Percentiles rank a stretch among this genome's conserved stretches.
Conservation (phyloP, 2,329 filamentous ascomycete genomes). For the Trichoderma sp. region DNA sequence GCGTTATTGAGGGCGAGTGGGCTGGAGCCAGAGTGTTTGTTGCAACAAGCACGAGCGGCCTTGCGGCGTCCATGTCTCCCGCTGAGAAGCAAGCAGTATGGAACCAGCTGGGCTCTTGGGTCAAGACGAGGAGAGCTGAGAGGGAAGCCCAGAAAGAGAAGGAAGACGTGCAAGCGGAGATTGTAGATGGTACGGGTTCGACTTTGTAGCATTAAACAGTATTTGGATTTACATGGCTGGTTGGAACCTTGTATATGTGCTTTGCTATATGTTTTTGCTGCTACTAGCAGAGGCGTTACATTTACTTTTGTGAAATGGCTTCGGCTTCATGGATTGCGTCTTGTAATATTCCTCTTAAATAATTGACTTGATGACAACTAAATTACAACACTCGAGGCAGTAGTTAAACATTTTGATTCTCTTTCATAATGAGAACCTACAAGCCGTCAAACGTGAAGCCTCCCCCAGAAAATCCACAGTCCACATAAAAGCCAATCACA, state of each 20-base stretch:
- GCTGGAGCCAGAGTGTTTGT: conserved; percentile 80
- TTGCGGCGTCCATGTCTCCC: conserved; percentile 71
- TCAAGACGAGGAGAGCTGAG: conserved; percentile 50
- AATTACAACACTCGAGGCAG: not conserved
- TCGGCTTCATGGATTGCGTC: not conserved
- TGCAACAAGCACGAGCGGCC: conserved; percentile 84
- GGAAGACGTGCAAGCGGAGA: not conserved
- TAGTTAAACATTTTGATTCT: not conserved
- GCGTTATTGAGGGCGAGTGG: conserved; percentile 53
- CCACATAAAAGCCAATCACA: conserved; percentile 13
- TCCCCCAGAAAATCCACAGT: not conserved
- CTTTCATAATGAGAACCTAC: not conserved
- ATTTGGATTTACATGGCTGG: not conserved
- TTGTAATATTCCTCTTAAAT: not conserved
- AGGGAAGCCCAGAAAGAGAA: conserved; percentile 26
- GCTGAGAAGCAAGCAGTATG: conserved; percentile 84
- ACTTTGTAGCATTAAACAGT: not conserved
- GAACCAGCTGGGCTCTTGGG: conserved; percentile 82
- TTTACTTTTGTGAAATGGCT: not conserved
- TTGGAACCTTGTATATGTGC: not conserved
- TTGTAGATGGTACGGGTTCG: not conserved
- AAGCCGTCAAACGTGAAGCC: not conserved
- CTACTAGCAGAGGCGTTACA: not conserved
- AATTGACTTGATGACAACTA: not conserved
- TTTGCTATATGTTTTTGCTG: not conserved